Conservation (phyloP, 2,329 filamentous ascomycete genomes). For the Diaporthe velutina region DNA sequence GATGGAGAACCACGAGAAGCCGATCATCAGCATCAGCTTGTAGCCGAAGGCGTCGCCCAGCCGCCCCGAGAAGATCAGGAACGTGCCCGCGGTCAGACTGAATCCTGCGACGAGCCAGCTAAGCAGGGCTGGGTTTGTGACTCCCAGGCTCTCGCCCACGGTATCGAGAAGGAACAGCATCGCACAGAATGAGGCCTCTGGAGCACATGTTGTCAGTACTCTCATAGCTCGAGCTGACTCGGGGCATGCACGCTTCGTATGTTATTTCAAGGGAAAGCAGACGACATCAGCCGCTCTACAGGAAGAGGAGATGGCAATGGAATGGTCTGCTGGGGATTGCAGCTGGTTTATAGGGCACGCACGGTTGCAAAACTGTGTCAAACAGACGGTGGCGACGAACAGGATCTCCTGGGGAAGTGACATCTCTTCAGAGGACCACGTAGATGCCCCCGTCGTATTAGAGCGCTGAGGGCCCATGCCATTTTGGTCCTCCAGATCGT, state of each 20-base stretch:
- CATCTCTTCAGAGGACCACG: constrained; percentile 36
- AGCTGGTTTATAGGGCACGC: background rate
- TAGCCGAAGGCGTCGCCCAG: constrained; percentile 62
- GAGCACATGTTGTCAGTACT: background rate
- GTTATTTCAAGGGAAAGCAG: background rate
- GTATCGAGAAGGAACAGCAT: constrained; percentile 52
- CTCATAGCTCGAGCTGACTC: background rate
- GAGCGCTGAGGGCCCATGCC: constrained; percentile 25
- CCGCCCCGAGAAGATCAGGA: constrained; percentile 60
- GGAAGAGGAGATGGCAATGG: background rate
- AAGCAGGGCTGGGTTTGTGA: constrained; percentile 52
- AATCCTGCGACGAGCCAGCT: constrained; percentile 62
- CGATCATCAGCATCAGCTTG: constrained; percentile 57
- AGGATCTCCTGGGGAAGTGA: constrained; percentile 39
- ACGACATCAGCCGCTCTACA: background rate
- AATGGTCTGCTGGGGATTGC: background rate
- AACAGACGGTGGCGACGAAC: constrained; percentile 41
- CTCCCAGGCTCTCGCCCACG: constrained; percentile 57
- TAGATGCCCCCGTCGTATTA: constrained; percentile 25
- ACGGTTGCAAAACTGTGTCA: constrained; percentile 42
- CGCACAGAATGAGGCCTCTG: constrained; percentile 40
- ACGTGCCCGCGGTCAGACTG: constrained; percentile 58
- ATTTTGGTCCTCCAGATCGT: constrained; percentile 10
- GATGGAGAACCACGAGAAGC: constrained; percentile 56
- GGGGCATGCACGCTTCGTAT: too few relatives aligned